These are phyloP conservation scores for Yamadazyma paraphyllophila DNA, from an alignment of 805 yeast genomes.

Conservation along the genomic window DNA sequence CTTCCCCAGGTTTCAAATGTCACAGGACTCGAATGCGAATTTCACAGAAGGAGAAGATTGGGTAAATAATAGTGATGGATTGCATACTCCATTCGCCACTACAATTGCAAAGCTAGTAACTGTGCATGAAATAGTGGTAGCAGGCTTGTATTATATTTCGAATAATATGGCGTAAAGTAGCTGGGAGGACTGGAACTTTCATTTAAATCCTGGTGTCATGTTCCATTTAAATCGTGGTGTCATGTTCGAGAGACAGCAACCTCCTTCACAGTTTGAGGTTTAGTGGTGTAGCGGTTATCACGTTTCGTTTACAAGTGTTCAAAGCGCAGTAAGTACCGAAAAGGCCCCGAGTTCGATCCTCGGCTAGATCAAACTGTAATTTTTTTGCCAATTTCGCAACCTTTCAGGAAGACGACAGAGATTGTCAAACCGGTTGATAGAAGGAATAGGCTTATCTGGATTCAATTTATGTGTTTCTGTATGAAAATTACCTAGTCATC, in stretches of 20 bases:
- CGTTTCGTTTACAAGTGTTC: constrained; percentile 40
- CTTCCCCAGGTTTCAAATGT: neutral
- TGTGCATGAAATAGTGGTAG: neutral
- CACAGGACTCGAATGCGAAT: neutral
- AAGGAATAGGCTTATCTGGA: too few relatives aligned
- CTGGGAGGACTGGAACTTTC: too few relatives aligned
- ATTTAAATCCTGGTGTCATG: too few relatives aligned
- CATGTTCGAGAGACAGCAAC: neutral
- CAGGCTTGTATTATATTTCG: too few relatives aligned
- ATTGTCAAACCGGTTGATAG: too few relatives aligned
- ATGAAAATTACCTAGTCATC: too few relatives aligned
- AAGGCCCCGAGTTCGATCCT: constrained; percentile 47
- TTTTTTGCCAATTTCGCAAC: constrained; percentile 1
- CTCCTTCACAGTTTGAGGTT: constrained; percentile 19
- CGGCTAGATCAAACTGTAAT: constrained; percentile 34
- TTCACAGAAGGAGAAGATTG: neutral
- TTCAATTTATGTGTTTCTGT: too few relatives aligned
- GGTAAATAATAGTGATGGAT: neutral
- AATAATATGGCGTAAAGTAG: too few relatives aligned
- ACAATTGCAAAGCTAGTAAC: neutral
- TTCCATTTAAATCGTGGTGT: neutral
- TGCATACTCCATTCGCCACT: too few relatives aligned
- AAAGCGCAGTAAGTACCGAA: constrained; percentile 33
- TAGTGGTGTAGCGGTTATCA: constrained; percentile 45
- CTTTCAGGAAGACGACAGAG: too few relatives aligned